Evolutionary conservation across 768 basidiomycete species (phyloP).

Genomic region (Clavaria fumosa): DNA sequence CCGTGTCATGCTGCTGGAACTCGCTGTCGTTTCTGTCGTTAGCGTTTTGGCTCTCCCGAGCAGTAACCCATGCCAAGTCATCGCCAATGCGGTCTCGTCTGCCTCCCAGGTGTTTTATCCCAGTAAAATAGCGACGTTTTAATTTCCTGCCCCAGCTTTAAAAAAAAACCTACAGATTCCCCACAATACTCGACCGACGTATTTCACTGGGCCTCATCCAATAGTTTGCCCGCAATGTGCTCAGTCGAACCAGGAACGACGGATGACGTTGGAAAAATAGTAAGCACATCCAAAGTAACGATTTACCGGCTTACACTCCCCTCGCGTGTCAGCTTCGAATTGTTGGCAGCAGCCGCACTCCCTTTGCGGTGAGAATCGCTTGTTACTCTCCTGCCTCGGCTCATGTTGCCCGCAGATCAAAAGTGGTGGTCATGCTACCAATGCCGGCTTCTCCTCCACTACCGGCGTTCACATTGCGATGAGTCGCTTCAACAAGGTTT

Average conservation of each 20-base stretch:
- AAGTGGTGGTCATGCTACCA: slow-evolving; percentile 43
- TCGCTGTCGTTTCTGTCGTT: too few relatives aligned
- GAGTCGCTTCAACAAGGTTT: slow-evolving; percentile 30
- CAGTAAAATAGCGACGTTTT: slow-evolving; percentile 14
- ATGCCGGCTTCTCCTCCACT: slow-evolving; percentile 46
- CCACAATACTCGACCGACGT: slow-evolving; percentile 27
- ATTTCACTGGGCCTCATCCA: slow-evolving; percentile 36
- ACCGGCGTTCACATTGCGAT: slow-evolving; percentile 43
- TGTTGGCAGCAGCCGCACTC: slow-evolving; percentile 26
- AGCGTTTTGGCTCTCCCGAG: too few relatives aligned
- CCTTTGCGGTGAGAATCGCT: slow-evolving; percentile 34
- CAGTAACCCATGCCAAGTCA: too few relatives aligned
- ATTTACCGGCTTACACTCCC: neutral
- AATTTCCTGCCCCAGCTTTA: neutral
- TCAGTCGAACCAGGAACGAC: slow-evolving; percentile 43
- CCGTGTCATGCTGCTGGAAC: too few relatives aligned
- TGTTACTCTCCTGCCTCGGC: neutral
- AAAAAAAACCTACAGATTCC: slow-evolving; percentile 9
- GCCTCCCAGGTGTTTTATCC: slow-evolving; percentile 31
- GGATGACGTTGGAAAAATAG: slow-evolving; percentile 34
- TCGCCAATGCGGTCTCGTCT: slow-evolving; percentile 27
- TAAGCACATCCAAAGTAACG: slow-evolving; percentile 17
- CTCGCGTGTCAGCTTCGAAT: slow-evolving; percentile 27
- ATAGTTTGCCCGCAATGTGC: slow-evolving; percentile 30
- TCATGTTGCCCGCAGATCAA: slow-evolving; percentile 28